Base-by-base conservation (phyloP, 164 flowering plant genomes). In the Umbellularia californica region DNA sequence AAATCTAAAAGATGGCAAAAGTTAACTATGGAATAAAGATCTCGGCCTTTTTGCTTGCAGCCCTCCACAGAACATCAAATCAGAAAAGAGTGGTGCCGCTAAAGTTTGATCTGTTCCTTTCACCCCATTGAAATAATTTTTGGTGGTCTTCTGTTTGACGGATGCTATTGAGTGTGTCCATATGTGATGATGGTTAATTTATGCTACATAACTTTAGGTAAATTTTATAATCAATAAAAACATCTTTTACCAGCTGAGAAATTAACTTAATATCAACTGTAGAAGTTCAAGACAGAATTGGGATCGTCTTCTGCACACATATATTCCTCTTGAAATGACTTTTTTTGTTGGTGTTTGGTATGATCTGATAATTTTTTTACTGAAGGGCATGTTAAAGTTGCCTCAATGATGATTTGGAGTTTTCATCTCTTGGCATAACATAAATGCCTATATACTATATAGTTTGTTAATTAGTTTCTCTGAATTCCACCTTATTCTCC, bases 1-100 rank as follows among this genome's bases (percentile, higher is more conserved):
- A 85, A 73, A 71, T 83, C 86, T 64, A 87, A 62, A 62, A 86
- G 84, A 78, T 80, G 73, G 70, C 24, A 63, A 69, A 84, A 84
- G 50, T 83, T 72, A 71, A 71, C 82, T 58, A 70, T 64, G 72
- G 70, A 83, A 76, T n/a, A 84, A 28, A 10, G 24, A 65, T 74
- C 75, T 77, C 50, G 76, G 41, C 63, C 73, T 80, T 72, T 76
- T 73, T 71, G 1, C 33, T 23, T 72, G 72, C 83, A 83, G 80
- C 63, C 70, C 33, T 51, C 73, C 77, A 77, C 84, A 86, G 60
- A 70, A 65, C 41, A 47, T n/a, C 47, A 86, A 17, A 77, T 88
- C 89, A 70, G 81, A 76, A 50, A 79, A 20, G 4, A 86, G 77
- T 22, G 82, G 73, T 71, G 73, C 80, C 19, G 79, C 71, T 41